Conservation (phyloP, 116 monocot species). For the Thalassia testudinum region DNA sequence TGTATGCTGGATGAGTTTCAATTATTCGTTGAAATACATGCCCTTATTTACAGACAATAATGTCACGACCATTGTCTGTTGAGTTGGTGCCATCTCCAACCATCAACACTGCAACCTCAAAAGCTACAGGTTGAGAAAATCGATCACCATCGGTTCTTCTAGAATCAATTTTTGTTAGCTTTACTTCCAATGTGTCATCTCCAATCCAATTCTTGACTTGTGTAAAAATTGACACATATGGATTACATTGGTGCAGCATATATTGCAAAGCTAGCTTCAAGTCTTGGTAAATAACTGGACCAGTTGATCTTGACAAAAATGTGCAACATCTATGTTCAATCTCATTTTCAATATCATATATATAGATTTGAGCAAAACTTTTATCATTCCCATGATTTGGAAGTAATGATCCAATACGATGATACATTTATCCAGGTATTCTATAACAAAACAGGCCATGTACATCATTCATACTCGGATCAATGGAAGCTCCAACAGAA, state of each 20-base stretch:
- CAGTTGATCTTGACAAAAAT: not conserved
- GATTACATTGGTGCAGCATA: not conserved
- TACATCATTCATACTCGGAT: not conserved
- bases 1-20: conserved; percentile 1
- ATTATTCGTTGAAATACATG: not conserved
- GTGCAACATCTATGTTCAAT: not conserved
- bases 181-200: not conserved
- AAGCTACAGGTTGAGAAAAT: not conserved
- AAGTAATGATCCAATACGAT: not conserved
- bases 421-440: not conserved
- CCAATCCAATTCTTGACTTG: not conserved
- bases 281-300: not conserved
- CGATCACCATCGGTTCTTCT: not conserved
- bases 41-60: not conserved
- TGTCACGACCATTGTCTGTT: not conserved
- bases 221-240: not conserved
- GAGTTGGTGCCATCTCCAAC: not conserved
- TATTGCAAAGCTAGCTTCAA: not conserved
- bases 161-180: not conserved
- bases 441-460: not conserved
- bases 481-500: not conserved
- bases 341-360: not conserved
- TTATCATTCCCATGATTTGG: not conserved
- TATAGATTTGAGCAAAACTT: not conserved
- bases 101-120: not conserved